Percentiles rank a stretch among this genome's conserved stretches.
Conservation (phyloP, 2,329 filamentous ascomycete genomes). For the Aureobasidium namibiae region DNA sequence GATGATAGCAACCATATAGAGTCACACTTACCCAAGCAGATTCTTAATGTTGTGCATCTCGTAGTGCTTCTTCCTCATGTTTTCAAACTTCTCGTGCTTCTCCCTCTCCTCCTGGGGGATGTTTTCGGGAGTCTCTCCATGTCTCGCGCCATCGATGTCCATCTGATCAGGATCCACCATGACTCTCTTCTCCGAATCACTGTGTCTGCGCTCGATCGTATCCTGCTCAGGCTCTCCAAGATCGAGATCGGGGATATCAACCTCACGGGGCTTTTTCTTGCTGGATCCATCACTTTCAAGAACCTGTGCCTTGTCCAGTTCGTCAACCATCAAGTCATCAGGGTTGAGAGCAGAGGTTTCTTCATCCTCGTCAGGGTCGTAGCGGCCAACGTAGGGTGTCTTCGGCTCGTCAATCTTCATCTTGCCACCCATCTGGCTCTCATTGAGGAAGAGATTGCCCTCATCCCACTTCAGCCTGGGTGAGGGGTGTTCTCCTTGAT, state of each 20-base stretch:
- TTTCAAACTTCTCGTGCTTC: conserved; percentile 88
- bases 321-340: conserved; percentile 60
- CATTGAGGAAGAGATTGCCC: conserved; percentile 91
- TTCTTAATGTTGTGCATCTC: conserved; percentile 95
- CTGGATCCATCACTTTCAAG: conserved; percentile 23
- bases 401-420: conserved; percentile 99
- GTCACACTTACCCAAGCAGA: conserved; percentile 59
- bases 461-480: conserved; percentile 96
- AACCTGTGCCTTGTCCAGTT: conserved; percentile 49
- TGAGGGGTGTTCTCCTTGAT: conserved; percentile 50
- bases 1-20: neutral
- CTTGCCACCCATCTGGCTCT: conserved; percentile 87
- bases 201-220: conserved; percentile 26
- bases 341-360: conserved; percentile 60
- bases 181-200: conserved; percentile 62
- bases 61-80: conserved; percentile 91
- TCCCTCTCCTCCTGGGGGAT: conserved; percentile 63
- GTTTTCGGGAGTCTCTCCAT: conserved; percentile 50
- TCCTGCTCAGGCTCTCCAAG: conserved; percentile 78
- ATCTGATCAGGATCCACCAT: conserved; percentile 50
- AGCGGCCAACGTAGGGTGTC: conserved; percentile 89
- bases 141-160: conserved; percentile 39
- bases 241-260: conserved; percentile 86
- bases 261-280: conserved; percentile 44
- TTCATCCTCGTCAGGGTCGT: conserved; percentile 82